Percentiles rank a stretch among this genome's conserved stretches.
These are phyloP conservation scores for Neurospora pannonica DNA, from an alignment of 495 filamentous ascomycete genomes.

Conservation along the genomic window DNA sequence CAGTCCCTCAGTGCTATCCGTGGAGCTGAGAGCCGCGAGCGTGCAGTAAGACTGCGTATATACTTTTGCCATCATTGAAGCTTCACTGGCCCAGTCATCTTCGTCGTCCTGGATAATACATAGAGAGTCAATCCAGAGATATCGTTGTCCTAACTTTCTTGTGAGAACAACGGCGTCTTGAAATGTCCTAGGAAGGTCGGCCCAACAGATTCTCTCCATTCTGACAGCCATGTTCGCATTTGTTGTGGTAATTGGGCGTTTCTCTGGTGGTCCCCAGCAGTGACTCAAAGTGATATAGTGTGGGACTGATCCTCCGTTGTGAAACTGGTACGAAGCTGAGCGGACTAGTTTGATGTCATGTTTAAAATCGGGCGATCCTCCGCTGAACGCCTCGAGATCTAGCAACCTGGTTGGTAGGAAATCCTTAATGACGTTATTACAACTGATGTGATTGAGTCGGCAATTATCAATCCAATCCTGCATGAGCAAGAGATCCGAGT, in stretches of 20 bases:
- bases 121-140: slow-evolving; percentile 28
- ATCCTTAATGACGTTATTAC: not conserved
- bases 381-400: not conserved
- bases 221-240: fast-evolving
- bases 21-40: slow-evolving; percentile 4
- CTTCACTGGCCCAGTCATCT: slow-evolving; percentile 22
- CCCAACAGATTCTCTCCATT: not conserved
- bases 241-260: not conserved
- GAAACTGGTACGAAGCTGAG: not conserved
- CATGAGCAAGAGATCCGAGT: not conserved
- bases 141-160: slow-evolving; percentile 9
- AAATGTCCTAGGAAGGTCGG: slow-evolving; percentile 6
- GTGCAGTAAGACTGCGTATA: slow-evolving; percentile 18
- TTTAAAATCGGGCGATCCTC: not conserved
- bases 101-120: slow-evolving; percentile 26
- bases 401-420: not conserved
- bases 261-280: slow-evolving; percentile 4
- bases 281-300: slow-evolving; percentile 1
- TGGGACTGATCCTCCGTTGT: fast-evolving
- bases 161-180: slow-evolving; percentile 4
- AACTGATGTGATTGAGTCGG: not conserved
- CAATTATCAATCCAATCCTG: not conserved
- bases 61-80: slow-evolving; percentile 16
- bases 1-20: not conserved
- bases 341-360: not conserved